Conservation (phyloP, 2,329 filamentous ascomycete genomes). For the Ophiostoma ips region DNA sequence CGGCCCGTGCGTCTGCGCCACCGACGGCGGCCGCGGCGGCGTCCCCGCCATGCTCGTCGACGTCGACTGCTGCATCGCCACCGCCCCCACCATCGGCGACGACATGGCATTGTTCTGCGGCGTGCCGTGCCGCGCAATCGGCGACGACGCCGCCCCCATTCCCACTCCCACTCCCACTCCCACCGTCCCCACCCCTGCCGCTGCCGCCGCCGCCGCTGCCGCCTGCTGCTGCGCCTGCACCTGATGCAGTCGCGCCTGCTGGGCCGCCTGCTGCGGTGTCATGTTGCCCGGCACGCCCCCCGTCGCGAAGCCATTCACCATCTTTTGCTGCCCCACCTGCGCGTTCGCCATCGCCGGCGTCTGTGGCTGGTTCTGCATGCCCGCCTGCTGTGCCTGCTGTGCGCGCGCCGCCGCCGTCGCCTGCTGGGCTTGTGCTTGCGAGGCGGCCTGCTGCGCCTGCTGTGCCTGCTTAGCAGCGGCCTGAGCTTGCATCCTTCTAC, state of each 20-base stretch:
- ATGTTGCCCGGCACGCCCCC: constrained; percentile 20
- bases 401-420: no score
- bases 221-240: constrained; percentile 40
- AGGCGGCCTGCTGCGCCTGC: background rate
- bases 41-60: constrained; percentile 58
- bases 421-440: constrained; percentile 17
- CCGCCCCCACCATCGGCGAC: constrained; percentile 48
- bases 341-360: constrained; percentile 10
- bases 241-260: constrained; percentile 34
- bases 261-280: constrained; percentile 23
- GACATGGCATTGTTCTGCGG: constrained; percentile 51
- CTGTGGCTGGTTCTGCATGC: constrained; percentile 13
- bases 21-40: constrained; percentile 51
- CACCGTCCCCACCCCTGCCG: no score
- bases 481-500: constrained; percentile 17
- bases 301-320: constrained; percentile 24
- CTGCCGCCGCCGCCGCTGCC: no score
- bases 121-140: constrained; percentile 47
- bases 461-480: constrained; percentile 17
- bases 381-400: constrained; percentile 5
- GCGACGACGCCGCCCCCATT: constrained; percentile 54
- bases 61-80: constrained; percentile 49
- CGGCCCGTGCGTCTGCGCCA: constrained; percentile 42
- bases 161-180: no score
- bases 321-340: constrained; percentile 16